Evolutionary conservation across 2,329 filamentous ascomycete genomes (phyloP).

Genomic region (Fusarium sublunatum): DNA sequence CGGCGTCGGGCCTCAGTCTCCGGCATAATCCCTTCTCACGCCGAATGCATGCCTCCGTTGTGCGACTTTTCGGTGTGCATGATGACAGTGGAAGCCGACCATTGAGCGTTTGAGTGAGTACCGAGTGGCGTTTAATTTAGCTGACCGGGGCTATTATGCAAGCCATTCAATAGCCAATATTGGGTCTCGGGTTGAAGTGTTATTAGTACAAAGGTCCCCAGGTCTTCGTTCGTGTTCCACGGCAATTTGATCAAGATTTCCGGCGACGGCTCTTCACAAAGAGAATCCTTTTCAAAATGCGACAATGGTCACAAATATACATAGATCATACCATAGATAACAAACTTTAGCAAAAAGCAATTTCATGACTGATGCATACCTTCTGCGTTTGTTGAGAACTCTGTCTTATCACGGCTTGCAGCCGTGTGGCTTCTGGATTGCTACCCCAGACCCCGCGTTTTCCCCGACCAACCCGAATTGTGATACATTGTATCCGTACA

Average conservation of each 20-base stretch:
- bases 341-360: neutral
- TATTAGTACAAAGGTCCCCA: too few relatives aligned
- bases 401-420: neutral
- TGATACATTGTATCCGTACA: neutral
- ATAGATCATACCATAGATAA: neutral
- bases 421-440: constrained; percentile 9
- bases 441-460: constrained; percentile 36
- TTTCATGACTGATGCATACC: neutral
- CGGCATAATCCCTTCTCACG: constrained; percentile 14
- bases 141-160: constrained; percentile 9
- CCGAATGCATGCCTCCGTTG: constrained; percentile 9
- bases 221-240: neutral
- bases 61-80: constrained; percentile 10
- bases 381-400: constrained; percentile 3
- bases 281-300: too few relatives aligned
- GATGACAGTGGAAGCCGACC: neutral
- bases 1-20: constrained; percentile 17
- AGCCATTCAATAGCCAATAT: constrained; percentile 1
- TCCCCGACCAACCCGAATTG: neutral
- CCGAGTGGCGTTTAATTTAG: neutral
- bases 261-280: too few relatives aligned
- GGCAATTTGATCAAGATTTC: too few relatives aligned
- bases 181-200: neutral
- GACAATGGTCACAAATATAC: too few relatives aligned
- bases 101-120: neutral